Conservation (phyloP, 257 asterid genomes). For the Linderniella brevidens region DNA sequence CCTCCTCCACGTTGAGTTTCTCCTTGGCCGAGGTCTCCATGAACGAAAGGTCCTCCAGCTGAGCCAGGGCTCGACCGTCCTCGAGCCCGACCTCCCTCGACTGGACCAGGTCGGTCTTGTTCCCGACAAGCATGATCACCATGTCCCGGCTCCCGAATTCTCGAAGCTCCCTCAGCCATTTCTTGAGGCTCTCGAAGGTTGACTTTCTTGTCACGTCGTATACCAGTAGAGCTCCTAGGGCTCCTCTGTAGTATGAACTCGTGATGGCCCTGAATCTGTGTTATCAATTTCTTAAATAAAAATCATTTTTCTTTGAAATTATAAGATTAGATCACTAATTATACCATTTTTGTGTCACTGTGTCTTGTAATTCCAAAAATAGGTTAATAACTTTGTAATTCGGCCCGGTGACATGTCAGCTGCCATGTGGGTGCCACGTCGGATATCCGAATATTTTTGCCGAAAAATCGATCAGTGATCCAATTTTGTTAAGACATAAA, state of each 20-base stretch:
- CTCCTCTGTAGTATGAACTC: constrained; percentile 84
- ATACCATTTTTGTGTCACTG: no score
- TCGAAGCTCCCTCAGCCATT: constrained; percentile 60
- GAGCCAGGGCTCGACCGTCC: constrained; percentile 60
- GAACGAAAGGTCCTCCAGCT: constrained; percentile 43
- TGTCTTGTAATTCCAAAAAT: no score
- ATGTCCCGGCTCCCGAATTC: constrained; percentile 47
- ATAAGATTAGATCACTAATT: no score
- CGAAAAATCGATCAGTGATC: no score
- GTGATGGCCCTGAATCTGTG: constrained; percentile 77
- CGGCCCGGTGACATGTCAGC: no score
- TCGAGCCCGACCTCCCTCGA: constrained; percentile 50
- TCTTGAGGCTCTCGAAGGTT: constrained; percentile 47
- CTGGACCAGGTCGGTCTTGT: constrained; percentile 40
- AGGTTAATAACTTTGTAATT: no score
- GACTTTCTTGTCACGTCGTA: constrained; percentile 60
- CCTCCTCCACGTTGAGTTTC: constrained; percentile 72
- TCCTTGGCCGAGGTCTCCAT: constrained; percentile 84
- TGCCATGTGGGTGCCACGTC: no score
- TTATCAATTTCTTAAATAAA: background rate
- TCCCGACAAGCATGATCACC: constrained; percentile 77
- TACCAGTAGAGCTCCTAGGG: constrained; percentile 60
- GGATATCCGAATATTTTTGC: no score
- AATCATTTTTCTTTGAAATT: no score
- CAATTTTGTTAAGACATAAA: no score